phyloP scores from a whole-genome alignment of 371 early-diverging fungal species.

The Mucor ambiguus region DNA sequence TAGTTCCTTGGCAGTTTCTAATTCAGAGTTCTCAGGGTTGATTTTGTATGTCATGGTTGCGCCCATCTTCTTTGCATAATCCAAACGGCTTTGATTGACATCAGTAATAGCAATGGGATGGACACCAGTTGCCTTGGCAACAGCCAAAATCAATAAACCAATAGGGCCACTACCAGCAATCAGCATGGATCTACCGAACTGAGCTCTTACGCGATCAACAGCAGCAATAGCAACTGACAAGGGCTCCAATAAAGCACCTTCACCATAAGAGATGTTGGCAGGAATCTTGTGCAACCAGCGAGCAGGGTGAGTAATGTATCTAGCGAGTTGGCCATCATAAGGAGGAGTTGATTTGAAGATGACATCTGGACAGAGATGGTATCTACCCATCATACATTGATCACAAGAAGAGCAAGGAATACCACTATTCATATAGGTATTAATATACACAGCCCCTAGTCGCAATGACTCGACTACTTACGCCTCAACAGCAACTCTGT shows the following conservation, averaged over 20 bases:
- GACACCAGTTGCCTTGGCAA: constrained; percentile 44
- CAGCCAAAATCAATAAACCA: constrained; percentile 46
- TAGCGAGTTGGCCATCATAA: constrained; percentile 44
- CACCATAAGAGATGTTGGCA: constrained; percentile 36
- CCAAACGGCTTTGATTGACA: constrained; percentile 36
- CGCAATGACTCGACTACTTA: constrained; percentile 13
- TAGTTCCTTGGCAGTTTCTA: constrained; percentile 38
- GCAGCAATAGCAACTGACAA: constrained; percentile 50
- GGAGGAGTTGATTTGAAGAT: constrained; percentile 54
- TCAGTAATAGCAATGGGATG: constrained; percentile 46
- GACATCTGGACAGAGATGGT: constrained; percentile 49
- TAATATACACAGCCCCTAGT: background rate
- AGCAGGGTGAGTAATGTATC: constrained; percentile 48
- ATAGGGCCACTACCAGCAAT: constrained; percentile 52
- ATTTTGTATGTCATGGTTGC: constrained; percentile 41
- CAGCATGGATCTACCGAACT: constrained; percentile 43
- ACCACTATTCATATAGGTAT: constrained; percentile 29
- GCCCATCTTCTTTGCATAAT: constrained; percentile 46
- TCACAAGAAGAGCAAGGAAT: constrained; percentile 49
- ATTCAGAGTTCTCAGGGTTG: constrained; percentile 33
- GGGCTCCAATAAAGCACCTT: constrained; percentile 49
- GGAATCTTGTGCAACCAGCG: constrained; percentile 53
- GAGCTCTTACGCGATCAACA: constrained; percentile 39
- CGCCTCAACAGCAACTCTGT: constrained; percentile 53
- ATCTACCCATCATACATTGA: constrained; percentile 50